Conservation (phyloP, 768 basidiomycete species). For the Russula vinacea region DNA sequence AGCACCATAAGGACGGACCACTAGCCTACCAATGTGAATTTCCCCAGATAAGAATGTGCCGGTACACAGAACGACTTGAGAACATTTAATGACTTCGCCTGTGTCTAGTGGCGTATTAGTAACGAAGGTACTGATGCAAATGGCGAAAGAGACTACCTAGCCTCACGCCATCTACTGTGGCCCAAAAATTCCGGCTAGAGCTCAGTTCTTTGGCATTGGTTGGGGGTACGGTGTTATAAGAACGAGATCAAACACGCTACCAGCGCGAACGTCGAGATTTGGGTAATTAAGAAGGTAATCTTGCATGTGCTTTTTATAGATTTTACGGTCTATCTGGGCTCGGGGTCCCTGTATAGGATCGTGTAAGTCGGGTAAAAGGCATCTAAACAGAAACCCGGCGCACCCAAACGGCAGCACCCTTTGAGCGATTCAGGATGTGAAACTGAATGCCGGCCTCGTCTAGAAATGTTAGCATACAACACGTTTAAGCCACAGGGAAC, state of each 20-base stretch:
- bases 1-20: not conserved
- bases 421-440: slow-evolving; percentile 78
- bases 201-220: slow-evolving; percentile 32
- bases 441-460: slow-evolving; percentile 90
- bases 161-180: slow-evolving; percentile 59
- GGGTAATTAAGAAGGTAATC: slow-evolving; percentile 59
- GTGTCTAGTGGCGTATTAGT: slow-evolving; percentile 47
- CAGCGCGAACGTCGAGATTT: slow-evolving; percentile 65
- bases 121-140: not conserved
- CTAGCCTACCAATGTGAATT: slow-evolving; percentile 71
- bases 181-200: slow-evolving; percentile 42
- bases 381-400: slow-evolving; percentile 29
- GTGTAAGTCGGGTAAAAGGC: not conserved
- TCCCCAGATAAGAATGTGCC: slow-evolving; percentile 91
- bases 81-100: slow-evolving; percentile 71
- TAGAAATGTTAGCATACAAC: slow-evolving; percentile 32
- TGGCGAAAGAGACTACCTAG: slow-evolving; percentile 46
- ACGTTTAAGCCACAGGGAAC: not conserved
- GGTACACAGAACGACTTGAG: slow-evolving; percentile 83
- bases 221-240: slow-evolving; percentile 44
- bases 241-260: slow-evolving; percentile 75
- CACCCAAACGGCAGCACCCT: slow-evolving; percentile 89
- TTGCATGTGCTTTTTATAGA: slow-evolving; percentile 86
- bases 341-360: slow-evolving; percentile 66
- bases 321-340: slow-evolving; percentile 81